Conservation (phyloP, 306 rosid genomes). For the Morella rubra region DNA sequence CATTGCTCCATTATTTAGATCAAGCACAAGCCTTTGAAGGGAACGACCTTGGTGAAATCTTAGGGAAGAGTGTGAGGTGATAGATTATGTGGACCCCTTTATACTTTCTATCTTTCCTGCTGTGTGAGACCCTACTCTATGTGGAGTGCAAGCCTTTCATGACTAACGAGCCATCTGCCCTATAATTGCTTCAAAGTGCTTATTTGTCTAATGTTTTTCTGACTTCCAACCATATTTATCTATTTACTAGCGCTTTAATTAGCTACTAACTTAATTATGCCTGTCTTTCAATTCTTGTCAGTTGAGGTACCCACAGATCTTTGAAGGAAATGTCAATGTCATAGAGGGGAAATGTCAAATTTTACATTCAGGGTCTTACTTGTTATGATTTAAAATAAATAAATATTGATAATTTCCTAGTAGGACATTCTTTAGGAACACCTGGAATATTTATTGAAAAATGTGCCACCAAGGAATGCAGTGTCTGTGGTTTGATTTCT, state of each 20-base stretch:
- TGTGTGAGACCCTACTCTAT: background rate
- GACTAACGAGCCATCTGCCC: background rate
- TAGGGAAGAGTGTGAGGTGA: background rate
- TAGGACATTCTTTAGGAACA: background rate
- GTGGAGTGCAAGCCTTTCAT: background rate
- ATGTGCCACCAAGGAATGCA: background rate
- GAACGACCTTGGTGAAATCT: background rate
- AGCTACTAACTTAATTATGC: background rate
- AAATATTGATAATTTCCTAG: background rate
- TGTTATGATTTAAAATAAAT: background rate
- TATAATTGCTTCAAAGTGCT: background rate
- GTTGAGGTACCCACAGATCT: background rate
- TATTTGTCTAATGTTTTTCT: slow-evolving; percentile 2
- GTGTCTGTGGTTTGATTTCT: background rate
- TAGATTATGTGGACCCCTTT: background rate
- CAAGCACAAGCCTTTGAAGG: background rate
- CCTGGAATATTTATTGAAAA: background rate
- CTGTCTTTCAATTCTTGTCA: background rate
- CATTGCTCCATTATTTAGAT: background rate
- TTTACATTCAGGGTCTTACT: background rate
- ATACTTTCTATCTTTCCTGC: slow-evolving; percentile 8
- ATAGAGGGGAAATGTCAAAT: background rate
- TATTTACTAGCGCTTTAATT: background rate
- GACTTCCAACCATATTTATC: background rate
- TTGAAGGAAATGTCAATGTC: background rate